Evolutionary conservation across 768 basidiomycete genomes (phyloP).

Genomic region (Lactarius hengduanensis): DNA sequence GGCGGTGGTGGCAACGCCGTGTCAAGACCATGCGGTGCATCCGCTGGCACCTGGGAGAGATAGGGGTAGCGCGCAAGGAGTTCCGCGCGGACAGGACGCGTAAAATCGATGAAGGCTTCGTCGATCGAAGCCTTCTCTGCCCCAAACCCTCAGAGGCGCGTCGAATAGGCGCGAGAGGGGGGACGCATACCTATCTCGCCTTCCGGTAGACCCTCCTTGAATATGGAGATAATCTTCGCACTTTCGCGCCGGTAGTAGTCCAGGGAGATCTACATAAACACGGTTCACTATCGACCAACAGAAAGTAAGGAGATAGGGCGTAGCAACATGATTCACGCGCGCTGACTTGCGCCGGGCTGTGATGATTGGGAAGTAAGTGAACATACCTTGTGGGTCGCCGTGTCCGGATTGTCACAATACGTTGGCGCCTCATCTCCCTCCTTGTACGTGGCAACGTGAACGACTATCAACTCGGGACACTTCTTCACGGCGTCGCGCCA

Average conservation of each 20-base stretch:
- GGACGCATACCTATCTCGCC: slow-evolving; percentile 72
- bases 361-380: not conserved
- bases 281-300: not conserved
- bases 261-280: slow-evolving; percentile 66
- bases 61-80: slow-evolving; percentile 76
- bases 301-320: not conserved
- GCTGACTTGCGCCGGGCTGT: not conserved
- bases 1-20: slow-evolving; percentile 75
- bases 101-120: slow-evolving; percentile 94
- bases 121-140: slow-evolving; percentile 97
- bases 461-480: slow-evolving; percentile 80
- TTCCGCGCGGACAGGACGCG: slow-evolving; percentile 70
- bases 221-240: slow-evolving; percentile 77
- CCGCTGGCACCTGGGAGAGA: slow-evolving; percentile 65
- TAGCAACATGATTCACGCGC: not conserved
- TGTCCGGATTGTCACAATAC: slow-evolving; percentile 90
- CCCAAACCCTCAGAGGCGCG: not conserved
- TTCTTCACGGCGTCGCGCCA: slow-evolving; percentile 77
- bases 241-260: slow-evolving; percentile 93
- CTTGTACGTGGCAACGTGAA: slow-evolving; percentile 94
- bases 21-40: slow-evolving; percentile 70
- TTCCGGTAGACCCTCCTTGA: slow-evolving; percentile 72
- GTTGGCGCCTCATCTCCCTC: slow-evolving; percentile 84
- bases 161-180: not conserved
- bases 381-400: slow-evolving; percentile 87